Evolutionary conservation across 345 rosid species (phyloP).

Genomic region (Cochlearia excelsa): DNA sequence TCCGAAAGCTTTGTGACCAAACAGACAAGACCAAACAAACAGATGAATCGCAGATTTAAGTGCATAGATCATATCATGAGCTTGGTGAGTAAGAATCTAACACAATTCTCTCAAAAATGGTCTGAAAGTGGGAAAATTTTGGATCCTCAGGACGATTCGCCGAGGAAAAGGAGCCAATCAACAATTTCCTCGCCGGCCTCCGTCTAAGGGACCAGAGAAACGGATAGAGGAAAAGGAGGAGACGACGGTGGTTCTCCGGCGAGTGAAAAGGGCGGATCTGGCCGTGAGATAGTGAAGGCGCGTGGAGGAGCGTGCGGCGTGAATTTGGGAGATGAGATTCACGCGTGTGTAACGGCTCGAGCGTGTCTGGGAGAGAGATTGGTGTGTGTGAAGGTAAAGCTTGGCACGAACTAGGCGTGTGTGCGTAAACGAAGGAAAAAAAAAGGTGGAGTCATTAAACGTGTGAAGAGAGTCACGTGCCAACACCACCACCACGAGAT

Average conservation of each 20-base stretch:
- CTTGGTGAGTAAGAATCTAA: constrained; percentile 23
- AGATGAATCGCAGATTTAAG: constrained; percentile 6
- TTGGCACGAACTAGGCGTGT: constrained; percentile 91
- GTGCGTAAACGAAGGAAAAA: constrained; percentile 29
- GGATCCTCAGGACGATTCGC: constrained; percentile 13
- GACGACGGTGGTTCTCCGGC: constrained; percentile 42
- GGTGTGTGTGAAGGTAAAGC: constrained; percentile 44
- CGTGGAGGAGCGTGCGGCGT: constrained; percentile 53
- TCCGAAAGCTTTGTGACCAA: neutral
- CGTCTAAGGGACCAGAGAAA: neutral
- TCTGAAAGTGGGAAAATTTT: constrained; percentile 24
- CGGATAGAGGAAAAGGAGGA: constrained; percentile 10
- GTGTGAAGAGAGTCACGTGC: constrained; percentile 48
- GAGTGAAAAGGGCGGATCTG: constrained; percentile 32
- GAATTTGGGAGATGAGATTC: constrained; percentile 39
- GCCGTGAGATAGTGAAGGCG: constrained; percentile 39
- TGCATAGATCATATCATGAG: constrained; percentile 22
- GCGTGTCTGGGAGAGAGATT: constrained; percentile 51
- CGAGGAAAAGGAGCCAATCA: neutral
- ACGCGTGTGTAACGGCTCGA: constrained; percentile 63
- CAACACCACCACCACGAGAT: constrained; percentile 34
- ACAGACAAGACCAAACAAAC: neutral
- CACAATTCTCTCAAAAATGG: constrained; percentile 22
- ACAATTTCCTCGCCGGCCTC: too few relatives aligned
- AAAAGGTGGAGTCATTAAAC: constrained; percentile 29